phyloP scores from a whole-genome alignment of 2,329 filamentous ascomycete species.

The Zymoseptoria ardabiliae region DNA sequence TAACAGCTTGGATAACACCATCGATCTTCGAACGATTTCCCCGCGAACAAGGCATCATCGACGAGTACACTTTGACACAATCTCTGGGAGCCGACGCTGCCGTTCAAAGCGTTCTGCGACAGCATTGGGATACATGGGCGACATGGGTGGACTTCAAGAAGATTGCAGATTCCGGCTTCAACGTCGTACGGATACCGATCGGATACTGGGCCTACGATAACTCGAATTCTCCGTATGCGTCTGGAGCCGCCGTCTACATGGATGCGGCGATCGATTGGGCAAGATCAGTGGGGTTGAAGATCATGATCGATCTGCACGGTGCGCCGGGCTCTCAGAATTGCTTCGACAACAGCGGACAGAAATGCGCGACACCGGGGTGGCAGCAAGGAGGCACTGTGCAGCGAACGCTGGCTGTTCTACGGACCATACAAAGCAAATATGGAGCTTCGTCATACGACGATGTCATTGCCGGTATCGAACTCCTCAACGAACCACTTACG shows the following conservation, averaged over 20 bases:
- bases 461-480: conserved; percentile 51
- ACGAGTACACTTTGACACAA: conserved; percentile 47
- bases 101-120: conserved; percentile 35
- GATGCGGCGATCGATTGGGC: conserved; percentile 53
- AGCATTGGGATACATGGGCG: conserved; percentile 47
- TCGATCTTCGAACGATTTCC: conserved; percentile 42
- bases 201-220: conserved; percentile 55
- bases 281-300: conserved; percentile 44
- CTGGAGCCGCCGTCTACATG: conserved; percentile 47
- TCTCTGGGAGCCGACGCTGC: conserved; percentile 43
- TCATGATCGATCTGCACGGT: conserved; percentile 54
- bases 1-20: conserved; percentile 50
- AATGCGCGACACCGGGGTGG: conserved; percentile 36
- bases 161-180: conserved; percentile 51
- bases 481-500: conserved; percentile 51
- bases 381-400: conserved; percentile 41
- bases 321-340: conserved; percentile 52
- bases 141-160: conserved; percentile 48
- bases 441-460: conserved; percentile 46
- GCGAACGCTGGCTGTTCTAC: conserved; percentile 51
- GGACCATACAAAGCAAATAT: conserved; percentile 52
- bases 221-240: conserved; percentile 43
- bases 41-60: conserved; percentile 29
- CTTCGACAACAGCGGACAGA: conserved; percentile 55
- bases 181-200: conserved; percentile 52